Percentiles rank a stretch among this genome's conserved stretches.
Conservation (phyloP, 2,329 filamentous ascomycete species). For the Sordariomycetes sp. region DNA sequence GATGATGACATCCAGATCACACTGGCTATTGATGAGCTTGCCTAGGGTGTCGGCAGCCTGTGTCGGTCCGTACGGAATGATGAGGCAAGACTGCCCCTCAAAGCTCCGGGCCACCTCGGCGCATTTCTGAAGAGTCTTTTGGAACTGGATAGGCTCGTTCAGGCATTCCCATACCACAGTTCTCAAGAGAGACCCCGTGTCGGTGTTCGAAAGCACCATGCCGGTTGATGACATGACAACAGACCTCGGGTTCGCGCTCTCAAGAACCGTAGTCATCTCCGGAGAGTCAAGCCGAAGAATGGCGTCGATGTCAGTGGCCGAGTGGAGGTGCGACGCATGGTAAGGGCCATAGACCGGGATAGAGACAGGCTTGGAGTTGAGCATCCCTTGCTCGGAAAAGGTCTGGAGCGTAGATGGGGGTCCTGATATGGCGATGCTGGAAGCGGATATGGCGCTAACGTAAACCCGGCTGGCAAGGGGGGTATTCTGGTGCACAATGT, state of each 20-base stretch:
- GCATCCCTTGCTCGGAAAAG: slow-evolving; percentile 27
- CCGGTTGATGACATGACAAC: slow-evolving; percentile 40
- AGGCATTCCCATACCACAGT: slow-evolving; percentile 37
- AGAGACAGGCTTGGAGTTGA: slow-evolving; percentile 25
- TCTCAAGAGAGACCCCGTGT: slow-evolving; percentile 29
- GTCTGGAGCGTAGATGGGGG: slow-evolving; percentile 36
- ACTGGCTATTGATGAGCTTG: slow-evolving; percentile 28
- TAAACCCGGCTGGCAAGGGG: slow-evolving; percentile 37
- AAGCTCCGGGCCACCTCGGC: slow-evolving; percentile 29
- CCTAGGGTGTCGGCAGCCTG: slow-evolving; percentile 35
- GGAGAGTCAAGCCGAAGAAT: slow-evolving; percentile 33
- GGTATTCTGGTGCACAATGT: slow-evolving; percentile 7
- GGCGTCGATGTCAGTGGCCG: slow-evolving; percentile 27
- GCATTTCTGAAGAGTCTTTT: slow-evolving; percentile 35
- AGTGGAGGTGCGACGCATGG: slow-evolving; percentile 44
- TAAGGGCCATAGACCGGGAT: slow-evolving; percentile 47
- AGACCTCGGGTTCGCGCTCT: slow-evolving; percentile 30
- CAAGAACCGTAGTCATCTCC: slow-evolving; percentile 24
- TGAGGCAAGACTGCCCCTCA: slow-evolving; percentile 26
- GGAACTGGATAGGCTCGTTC: slow-evolving; percentile 35
- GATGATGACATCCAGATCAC: slow-evolving; percentile 29
- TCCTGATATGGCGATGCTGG: slow-evolving; percentile 41
- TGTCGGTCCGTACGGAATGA: slow-evolving; percentile 39
- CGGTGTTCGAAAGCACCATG: slow-evolving; percentile 24
- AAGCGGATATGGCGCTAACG: slow-evolving; percentile 38